phyloP scores from a whole-genome alignment of 2,329 filamentous ascomycete species.

The Fusarium sp. region DNA sequence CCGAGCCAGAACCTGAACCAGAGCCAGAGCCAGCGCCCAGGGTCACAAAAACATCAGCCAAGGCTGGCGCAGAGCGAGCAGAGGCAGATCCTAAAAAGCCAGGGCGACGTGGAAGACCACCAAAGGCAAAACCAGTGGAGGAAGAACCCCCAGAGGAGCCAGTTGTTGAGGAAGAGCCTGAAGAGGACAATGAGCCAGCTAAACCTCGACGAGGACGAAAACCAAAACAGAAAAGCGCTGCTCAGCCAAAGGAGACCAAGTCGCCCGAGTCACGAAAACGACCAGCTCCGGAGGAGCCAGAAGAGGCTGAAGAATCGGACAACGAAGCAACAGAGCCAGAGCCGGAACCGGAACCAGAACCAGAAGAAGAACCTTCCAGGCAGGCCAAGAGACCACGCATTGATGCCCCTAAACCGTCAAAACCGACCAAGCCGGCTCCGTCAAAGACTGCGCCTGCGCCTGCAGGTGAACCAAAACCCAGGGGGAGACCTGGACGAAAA shows the following conservation, averaged over 20 bases:
- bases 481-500: conserved; percentile 47
- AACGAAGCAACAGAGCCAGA: conserved; percentile 41
- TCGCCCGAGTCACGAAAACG: conserved; percentile 39
- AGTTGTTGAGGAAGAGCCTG: conserved; percentile 20
- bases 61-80: conserved; percentile 5
- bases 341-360: conserved; percentile 45
- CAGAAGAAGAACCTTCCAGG: conserved; percentile 42
- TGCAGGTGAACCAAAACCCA: conserved; percentile 46
- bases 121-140: conserved; percentile 34
- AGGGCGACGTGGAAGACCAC: conserved; percentile 44
- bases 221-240: conserved; percentile 37
- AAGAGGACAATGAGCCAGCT: conserved; percentile 9
- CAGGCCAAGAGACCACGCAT: conserved; percentile 50
- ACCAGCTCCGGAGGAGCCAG: conserved; percentile 19
- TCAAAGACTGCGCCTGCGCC: conserved; percentile 23
- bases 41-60: conserved; percentile 20
- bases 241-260: conserved; percentile 33
- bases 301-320: conserved; percentile 38
- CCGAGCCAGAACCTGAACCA: conserved; percentile 23
- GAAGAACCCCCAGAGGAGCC: conserved; percentile 32
- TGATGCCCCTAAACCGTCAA: conserved; percentile 45
- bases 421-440: conserved; percentile 33
- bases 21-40: conserved; percentile 6
- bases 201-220: conserved; percentile 31
- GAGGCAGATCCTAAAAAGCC: conserved; percentile 15